Base-by-base conservation (phyloP, 805 yeast species). In the Metschnikowia vanudenii region DNA sequence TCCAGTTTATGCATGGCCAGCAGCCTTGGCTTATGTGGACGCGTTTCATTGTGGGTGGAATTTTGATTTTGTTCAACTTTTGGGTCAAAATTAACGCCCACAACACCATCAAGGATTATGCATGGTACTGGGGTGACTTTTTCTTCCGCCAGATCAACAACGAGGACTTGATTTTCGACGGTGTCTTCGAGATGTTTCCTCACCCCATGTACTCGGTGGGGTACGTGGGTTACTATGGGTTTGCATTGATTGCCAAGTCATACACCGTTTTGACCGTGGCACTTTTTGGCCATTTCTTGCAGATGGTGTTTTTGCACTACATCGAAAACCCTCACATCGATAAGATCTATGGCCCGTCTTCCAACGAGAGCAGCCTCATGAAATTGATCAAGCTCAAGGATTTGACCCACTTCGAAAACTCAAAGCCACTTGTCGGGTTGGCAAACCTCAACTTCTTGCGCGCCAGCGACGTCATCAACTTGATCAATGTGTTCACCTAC, bases 111-210 rank as follows among this genome's bases (percentile, higher is more conserved):
- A 87, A 88, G 63, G 96, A 88, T 61, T 88, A 82, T 61, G 96
- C 96, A 10, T 88, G 96, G 96, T 88, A 88, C 65, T 88, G 96
- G 96, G 96, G 96, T 22, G 96, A 88, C 65, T 88, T 88, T 68
- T 88, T 88, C 75, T 88, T 88, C 68, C 71, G 89, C 45, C 86
- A 85, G 61, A 68, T 71, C 53, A 72, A 71, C 54, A 80, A 79
- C 52, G 79, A 74, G 61, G 84, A 84, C 48, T 74, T 88, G 57
- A 84, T 87, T 26, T 88, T 88, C 65, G 96, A 88, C 62, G 96
- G 96, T 35, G 94, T 88, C 9, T 88, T 87, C 63, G 92, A 88
- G 64, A 77, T 88, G 75, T 88, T 90, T 13, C 96, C 96, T 16
- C 96, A 88, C 61, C 96, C 96, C 43, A 88, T 88, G 96, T 88